Conservation (phyloP, 2,329 filamentous ascomycete species). For the Trichoderma sp. region DNA sequence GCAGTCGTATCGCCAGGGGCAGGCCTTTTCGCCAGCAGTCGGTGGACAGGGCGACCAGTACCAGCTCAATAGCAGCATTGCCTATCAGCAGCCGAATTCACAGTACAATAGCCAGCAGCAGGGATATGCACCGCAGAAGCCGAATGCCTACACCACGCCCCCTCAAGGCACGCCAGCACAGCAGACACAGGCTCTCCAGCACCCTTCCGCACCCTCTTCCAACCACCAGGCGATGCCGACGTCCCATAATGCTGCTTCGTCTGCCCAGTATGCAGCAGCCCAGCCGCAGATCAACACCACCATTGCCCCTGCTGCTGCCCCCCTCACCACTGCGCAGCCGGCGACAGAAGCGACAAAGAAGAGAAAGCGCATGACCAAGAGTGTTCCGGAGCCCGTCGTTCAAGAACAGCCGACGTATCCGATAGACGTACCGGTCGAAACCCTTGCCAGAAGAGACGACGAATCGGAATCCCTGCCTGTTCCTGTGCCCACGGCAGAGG, state of each 20-base stretch:
- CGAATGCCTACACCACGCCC: conserved; percentile 32
- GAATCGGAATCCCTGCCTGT: conserved; percentile 41
- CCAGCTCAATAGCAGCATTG: conserved; percentile 29
- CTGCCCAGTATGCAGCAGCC: conserved; percentile 32
- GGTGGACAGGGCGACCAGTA: conserved; percentile 35
- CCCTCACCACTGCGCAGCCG: conserved; percentile 19
- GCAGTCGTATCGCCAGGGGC: conserved; percentile 34
- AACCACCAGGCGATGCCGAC: conserved; percentile 13
- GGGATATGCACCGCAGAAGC: conserved; percentile 31
- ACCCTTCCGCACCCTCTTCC: conserved; percentile 1
- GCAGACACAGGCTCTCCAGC: conserved; percentile 29
- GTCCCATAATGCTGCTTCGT: neutral
- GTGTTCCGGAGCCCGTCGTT: conserved; percentile 34
- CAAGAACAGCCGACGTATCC: conserved; percentile 35
- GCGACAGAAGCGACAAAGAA: conserved; percentile 43
- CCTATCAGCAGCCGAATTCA: conserved; percentile 29
- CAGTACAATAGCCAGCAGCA: conserved; percentile 28
- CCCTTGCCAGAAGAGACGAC: conserved; percentile 39
- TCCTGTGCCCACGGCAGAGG: conserved; percentile 41
- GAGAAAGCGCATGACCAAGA: conserved; percentile 43
- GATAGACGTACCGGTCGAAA: conserved; percentile 39
- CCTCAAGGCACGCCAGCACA: conserved; percentile 28
- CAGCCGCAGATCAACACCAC: conserved; percentile 34
- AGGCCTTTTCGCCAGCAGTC: conserved; percentile 35
- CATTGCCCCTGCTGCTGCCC: conserved; percentile 12